Evolutionary conservation across 225 moss, liverwort and hornwort species (phyloP).

Genomic region (Straminergon stramineum): DNA sequence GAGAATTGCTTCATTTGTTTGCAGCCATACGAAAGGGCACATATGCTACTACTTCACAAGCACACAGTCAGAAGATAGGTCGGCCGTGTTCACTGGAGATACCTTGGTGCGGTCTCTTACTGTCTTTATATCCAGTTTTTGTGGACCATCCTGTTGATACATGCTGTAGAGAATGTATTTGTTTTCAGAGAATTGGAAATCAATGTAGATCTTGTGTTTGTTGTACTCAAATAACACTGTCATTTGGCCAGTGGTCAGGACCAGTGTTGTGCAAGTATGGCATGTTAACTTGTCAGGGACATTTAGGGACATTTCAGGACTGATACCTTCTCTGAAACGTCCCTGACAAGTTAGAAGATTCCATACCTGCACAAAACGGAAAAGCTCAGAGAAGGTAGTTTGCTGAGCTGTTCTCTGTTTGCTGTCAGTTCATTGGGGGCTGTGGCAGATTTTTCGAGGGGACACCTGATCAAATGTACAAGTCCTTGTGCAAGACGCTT

Average conservation of each 20-base stretch:
- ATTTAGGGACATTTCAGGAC: background rate
- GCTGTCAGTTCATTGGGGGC: slow-evolving; percentile 36
- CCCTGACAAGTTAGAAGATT: background rate
- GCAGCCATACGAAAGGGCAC: slow-evolving; percentile 53
- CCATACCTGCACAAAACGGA: background rate
- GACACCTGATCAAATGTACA: slow-evolving; percentile 42
- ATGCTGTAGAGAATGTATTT: background rate
- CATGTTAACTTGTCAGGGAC: background rate
- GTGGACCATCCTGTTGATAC: background rate
- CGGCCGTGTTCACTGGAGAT: slow-evolving; percentile 44
- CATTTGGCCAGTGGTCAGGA: background rate
- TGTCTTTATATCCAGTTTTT: background rate
- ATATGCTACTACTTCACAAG: slow-evolving; percentile 42
- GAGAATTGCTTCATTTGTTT: background rate
- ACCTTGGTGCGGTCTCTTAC: slow-evolving; percentile 26
- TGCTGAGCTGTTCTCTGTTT: background rate
- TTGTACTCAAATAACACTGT: background rate
- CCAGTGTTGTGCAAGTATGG: background rate
- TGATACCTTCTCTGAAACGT: background rate
- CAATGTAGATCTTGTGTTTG: background rate
- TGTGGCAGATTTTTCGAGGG: slow-evolving; percentile 53
- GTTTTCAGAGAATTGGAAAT: background rate
- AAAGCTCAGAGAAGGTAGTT: background rate
- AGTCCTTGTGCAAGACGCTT: slow-evolving; percentile 33
- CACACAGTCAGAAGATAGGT: slow-evolving; percentile 9